Conservation (phyloP, 2,329 filamentous ascomycete genomes). For the Scorias spongiosa region DNA sequence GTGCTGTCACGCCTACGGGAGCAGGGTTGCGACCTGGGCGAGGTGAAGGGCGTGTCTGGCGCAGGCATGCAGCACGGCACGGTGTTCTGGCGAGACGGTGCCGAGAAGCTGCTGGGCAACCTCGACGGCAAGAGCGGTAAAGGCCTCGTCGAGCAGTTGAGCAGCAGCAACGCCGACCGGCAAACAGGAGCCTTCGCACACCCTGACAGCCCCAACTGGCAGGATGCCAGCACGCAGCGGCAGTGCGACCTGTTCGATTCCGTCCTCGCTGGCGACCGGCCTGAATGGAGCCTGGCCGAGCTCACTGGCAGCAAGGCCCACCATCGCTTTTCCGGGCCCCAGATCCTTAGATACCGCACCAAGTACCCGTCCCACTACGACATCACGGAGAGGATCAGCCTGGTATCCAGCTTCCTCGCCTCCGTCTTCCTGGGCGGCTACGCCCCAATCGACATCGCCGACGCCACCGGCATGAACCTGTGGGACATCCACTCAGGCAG, state of each 20-base stretch:
- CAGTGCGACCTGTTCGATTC: constrained; percentile 84
- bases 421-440: constrained; percentile 75
- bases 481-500: constrained; percentile 68
- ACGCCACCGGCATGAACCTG: constrained; percentile 92
- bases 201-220: constrained; percentile 89
- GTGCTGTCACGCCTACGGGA: constrained; percentile 60
- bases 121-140: constrained; percentile 40
- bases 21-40: constrained; percentile 54
- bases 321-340: constrained; percentile 95
- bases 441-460: constrained; percentile 82
- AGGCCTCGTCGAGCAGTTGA: constrained; percentile 57
- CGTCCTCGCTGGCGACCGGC: constrained; percentile 42
- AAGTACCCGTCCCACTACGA: constrained; percentile 70
- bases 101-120: constrained; percentile 45
- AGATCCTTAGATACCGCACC: constrained; percentile 76
- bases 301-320: constrained; percentile 86
- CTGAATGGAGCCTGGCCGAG: constrained; percentile 48
- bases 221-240: constrained; percentile 84
- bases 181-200: constrained; percentile 55
- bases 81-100: constrained; percentile 72
- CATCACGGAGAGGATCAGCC: constrained; percentile 68
- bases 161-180: constrained; percentile 17
- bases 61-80: constrained; percentile 97
- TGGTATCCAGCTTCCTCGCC: constrained; percentile 89
- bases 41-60: constrained; percentile 70